phyloP scores from a whole-genome alignment of 768 basidiomycete species.

The Pilatotrama ljubarskyi region DNA sequence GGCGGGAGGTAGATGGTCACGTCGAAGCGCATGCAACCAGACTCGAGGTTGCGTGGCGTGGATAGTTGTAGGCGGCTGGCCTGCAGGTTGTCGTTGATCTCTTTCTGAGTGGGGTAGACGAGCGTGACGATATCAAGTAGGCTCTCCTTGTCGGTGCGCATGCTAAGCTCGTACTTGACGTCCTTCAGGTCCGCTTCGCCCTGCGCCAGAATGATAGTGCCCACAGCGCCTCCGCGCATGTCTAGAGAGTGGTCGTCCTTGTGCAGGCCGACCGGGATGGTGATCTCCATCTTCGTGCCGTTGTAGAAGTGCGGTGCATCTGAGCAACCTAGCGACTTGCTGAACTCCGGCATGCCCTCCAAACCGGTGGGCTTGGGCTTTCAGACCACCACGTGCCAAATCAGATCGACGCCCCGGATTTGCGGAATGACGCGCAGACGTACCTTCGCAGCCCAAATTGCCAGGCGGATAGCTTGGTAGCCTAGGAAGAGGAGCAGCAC shows the following conservation, averaged over 20 bases:
- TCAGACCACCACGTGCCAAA: not conserved
- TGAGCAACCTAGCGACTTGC: slow-evolving; percentile 52
- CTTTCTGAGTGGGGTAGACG: slow-evolving; percentile 36
- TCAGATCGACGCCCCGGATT: not conserved
- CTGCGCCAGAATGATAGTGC: slow-evolving; percentile 51
- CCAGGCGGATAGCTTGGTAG: slow-evolving; percentile 45
- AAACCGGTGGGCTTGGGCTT: slow-evolving; percentile 52
- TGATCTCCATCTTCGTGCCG: slow-evolving; percentile 34
- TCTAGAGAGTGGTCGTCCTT: slow-evolving; percentile 47
- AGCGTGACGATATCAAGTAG: slow-evolving; percentile 43
- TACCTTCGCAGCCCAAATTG: slow-evolving; percentile 51
- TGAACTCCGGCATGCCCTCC: slow-evolving; percentile 55
- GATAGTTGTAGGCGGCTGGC: slow-evolving; percentile 41
- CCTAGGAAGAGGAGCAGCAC: slow-evolving; percentile 42
- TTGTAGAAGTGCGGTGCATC: slow-evolving; percentile 47
- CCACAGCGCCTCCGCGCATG: slow-evolving; percentile 47
- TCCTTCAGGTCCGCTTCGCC: slow-evolving; percentile 42
- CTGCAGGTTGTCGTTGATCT: slow-evolving; percentile 32
- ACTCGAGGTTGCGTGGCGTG: slow-evolving; percentile 34
- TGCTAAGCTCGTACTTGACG: slow-evolving; percentile 49
- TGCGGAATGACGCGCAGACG: slow-evolving; percentile 15
- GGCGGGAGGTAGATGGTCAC: slow-evolving; percentile 52
- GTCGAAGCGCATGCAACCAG: slow-evolving; percentile 56
- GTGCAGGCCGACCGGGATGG: slow-evolving; percentile 40
- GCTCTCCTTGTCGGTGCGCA: slow-evolving; percentile 44